Conservation (phyloP, 1,139 yeast genomes). For the Yarrowia galli region DNA sequence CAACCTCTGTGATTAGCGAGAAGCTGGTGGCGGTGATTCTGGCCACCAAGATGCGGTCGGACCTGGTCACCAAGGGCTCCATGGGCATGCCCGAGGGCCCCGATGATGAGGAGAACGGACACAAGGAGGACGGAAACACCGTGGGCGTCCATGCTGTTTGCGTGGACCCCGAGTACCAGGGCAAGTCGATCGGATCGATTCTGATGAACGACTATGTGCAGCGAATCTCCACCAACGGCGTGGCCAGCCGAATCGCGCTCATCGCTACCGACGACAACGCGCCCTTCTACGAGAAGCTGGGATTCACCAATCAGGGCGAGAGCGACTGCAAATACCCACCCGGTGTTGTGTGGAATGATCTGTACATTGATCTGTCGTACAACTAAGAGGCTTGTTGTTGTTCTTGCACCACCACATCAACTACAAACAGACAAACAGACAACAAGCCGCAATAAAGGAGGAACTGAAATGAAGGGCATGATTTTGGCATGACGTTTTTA, state of each 20-base stretch:
- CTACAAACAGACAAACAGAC: too few species aligned
- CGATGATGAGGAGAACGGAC: slow-evolving; percentile 61
- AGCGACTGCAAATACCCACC: slow-evolving; percentile 64
- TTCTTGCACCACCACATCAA: too few species aligned
- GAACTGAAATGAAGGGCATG: slow-evolving; percentile 27
- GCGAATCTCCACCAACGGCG: slow-evolving; percentile 83
- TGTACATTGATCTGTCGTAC: slow-evolving; percentile 36
- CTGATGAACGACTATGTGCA: slow-evolving; percentile 89
- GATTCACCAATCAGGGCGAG: slow-evolving; percentile 70
- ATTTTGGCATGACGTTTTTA: slow-evolving; percentile 33
- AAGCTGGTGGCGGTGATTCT: slow-evolving; percentile 81
- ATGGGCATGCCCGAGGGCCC: slow-evolving; percentile 66
- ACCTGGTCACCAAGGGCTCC: slow-evolving; percentile 64
- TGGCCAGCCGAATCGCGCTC: slow-evolving; percentile 78
- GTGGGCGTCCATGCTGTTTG: slow-evolving; percentile 87
- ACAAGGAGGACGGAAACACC: slow-evolving; percentile 72
- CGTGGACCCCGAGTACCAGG: slow-evolving; percentile 79
- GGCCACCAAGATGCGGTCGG: slow-evolving; percentile 72
- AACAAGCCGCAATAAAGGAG: background rate
- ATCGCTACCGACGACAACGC: slow-evolving; percentile 73
- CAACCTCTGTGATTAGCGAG: slow-evolving; percentile 56
- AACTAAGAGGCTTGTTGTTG: background rate
- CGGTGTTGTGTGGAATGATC: slow-evolving; percentile 68
- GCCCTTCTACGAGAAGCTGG: slow-evolving; percentile 81
- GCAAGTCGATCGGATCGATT: slow-evolving; percentile 80